phyloP scores from a whole-genome alignment of 148 eudicot genomes.

The Camellia granthamiana region DNA sequence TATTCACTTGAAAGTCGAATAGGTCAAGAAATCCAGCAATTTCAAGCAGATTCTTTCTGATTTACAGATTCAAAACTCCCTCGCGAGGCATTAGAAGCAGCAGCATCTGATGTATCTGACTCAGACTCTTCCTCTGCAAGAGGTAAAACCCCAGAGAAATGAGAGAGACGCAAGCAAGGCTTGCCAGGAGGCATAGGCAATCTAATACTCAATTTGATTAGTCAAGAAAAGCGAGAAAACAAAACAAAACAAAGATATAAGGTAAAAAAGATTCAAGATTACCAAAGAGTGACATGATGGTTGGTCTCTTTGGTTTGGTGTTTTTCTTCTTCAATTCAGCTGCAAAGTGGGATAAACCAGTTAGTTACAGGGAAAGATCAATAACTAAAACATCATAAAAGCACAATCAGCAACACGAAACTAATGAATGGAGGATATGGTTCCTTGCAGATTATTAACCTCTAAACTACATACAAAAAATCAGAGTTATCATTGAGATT shows the following conservation, averaged over 20 bases:
- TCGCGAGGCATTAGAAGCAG: constrained; percentile 36
- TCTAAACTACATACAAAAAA: not conserved
- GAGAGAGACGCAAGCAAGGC: not conserved
- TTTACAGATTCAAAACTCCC: constrained; percentile 57
- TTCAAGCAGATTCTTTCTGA: constrained; percentile 29
- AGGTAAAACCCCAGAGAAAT: not conserved
- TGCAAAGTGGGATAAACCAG: constrained; percentile 32
- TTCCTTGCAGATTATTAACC: too few relatives aligned
- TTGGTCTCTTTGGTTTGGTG: constrained; percentile 76
- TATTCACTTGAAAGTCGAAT: not conserved
- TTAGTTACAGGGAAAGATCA: constrained; percentile 1
- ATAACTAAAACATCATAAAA: not conserved
- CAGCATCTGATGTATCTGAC: constrained; percentile 58
- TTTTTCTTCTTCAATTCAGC: constrained; percentile 97
- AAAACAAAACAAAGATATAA: too few relatives aligned
- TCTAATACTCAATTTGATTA: too few relatives aligned
- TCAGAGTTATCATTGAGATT: not conserved
- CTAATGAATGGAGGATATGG: not conserved
- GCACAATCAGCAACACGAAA: not conserved
- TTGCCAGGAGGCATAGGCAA: too few relatives aligned
- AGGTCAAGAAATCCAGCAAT: not conserved
- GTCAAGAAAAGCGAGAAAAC: too few relatives aligned
- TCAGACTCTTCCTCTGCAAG: constrained; percentile 62
- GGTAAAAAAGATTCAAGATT: constrained; percentile 15
- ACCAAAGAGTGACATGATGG: constrained; percentile 95